phyloP scores from a whole-genome alignment of 2,329 filamentous ascomycete genomes.

The Alternaria hordeiaustralica region DNA sequence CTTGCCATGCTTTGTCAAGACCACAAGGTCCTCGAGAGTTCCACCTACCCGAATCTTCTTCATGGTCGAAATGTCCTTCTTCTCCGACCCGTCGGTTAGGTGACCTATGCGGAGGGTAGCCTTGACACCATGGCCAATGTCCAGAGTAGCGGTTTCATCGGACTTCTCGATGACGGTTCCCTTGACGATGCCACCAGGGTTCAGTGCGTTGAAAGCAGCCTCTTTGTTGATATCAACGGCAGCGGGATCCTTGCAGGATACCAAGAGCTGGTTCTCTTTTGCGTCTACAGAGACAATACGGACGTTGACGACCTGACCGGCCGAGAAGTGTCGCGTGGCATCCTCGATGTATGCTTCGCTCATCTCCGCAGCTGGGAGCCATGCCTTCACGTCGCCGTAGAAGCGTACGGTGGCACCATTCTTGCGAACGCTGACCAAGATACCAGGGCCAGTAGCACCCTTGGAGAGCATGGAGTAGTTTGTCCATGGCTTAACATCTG shows the following conservation, averaged over 20 bases:
- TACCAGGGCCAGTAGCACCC: conserved; percentile 82
- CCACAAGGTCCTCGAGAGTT: conserved; percentile 78
- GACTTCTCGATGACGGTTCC: conserved; percentile 67
- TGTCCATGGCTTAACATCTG: conserved; percentile 79
- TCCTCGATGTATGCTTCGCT: conserved; percentile 95
- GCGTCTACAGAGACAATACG: conserved; percentile 83
- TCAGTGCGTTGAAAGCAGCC: conserved; percentile 73
- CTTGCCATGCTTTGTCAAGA: conserved; percentile 83
- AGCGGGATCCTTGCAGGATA: conserved; percentile 91
- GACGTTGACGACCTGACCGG: conserved; percentile 90
- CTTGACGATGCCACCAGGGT: conserved; percentile 75
- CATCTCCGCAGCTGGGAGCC: conserved; percentile 94
- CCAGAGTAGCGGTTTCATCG: conserved; percentile 63
- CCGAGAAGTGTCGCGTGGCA: conserved; percentile 84
- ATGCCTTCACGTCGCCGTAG: conserved; percentile 82
- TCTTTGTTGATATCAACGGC: conserved; percentile 80
- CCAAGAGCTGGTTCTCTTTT: conserved; percentile 73
- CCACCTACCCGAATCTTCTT: conserved; percentile 87
- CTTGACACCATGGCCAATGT: conserved; percentile 77
- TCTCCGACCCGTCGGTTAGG: conserved; percentile 80
- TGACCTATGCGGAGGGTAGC: conserved; percentile 79
- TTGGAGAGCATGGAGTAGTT: conserved; percentile 75
- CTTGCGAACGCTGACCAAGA: conserved; percentile 79
- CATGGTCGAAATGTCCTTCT: conserved; percentile 77
- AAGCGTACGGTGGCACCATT: conserved; percentile 91